Evolutionary conservation across 2,329 filamentous ascomycete species (phyloP).

Genomic region (Ophiosphaerella korrae): DNA sequence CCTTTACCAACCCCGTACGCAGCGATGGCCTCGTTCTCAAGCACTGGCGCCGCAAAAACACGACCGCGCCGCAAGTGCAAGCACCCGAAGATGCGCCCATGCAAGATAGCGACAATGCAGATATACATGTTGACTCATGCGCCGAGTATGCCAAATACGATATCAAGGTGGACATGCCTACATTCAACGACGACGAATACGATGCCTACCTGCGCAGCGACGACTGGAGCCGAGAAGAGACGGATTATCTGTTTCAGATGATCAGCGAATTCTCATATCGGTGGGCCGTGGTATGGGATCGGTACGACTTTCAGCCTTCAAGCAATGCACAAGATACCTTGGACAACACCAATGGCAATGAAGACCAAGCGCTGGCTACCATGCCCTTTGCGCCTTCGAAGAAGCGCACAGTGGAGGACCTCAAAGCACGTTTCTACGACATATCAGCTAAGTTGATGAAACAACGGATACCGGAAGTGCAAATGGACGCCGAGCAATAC

Average conservation of each 20-base stretch:
- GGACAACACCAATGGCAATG: constrained; percentile 25
- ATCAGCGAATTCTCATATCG: constrained; percentile 81
- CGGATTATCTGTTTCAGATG: constrained; percentile 82
- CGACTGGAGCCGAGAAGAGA: constrained; percentile 91
- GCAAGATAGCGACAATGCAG: constrained; percentile 43
- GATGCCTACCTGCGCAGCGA: constrained; percentile 71
- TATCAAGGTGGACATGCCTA: constrained; percentile 75
- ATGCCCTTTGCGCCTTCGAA: constrained; percentile 52
- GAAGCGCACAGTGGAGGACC: constrained; percentile 78
- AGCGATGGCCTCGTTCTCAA: constrained; percentile 71
- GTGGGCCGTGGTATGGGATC: constrained; percentile 90
- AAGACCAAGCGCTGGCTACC: constrained; percentile 32
- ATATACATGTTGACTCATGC: constrained; percentile 51
- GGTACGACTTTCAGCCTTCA: constrained; percentile 74
- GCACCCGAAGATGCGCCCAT: constrained; percentile 39
- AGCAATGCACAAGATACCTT: constrained; percentile 28
- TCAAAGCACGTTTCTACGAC: constrained; percentile 90
- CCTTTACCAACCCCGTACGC: constrained; percentile 80
- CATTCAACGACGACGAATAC: constrained; percentile 89
- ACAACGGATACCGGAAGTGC: constrained; percentile 45
- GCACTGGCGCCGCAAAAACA: constrained; percentile 76
- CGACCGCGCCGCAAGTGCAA: constrained; percentile 34
- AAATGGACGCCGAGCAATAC: constrained; percentile 86
- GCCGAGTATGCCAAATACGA: constrained; percentile 85
- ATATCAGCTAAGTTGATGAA: constrained; percentile 65